phyloP scores from a whole-genome alignment of 2,329 filamentous ascomycete species.

The Xylaria sp. region DNA sequence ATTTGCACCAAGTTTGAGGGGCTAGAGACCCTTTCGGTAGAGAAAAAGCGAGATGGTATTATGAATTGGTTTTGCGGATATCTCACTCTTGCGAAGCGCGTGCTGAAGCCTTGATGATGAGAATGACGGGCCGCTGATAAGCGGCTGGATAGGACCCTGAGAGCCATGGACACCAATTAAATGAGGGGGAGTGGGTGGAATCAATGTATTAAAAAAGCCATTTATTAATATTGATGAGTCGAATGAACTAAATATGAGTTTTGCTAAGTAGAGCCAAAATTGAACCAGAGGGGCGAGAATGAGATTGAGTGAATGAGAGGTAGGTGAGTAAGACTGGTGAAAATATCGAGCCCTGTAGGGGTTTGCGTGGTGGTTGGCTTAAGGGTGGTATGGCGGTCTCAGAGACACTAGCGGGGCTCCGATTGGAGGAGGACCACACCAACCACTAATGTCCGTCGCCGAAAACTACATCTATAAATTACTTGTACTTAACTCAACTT shows the following conservation, averaged over 20 bases:
- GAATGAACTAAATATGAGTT: neutral
- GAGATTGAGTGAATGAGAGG: constrained; percentile 8
- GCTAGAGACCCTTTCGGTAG: constrained; percentile 54
- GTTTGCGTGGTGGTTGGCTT: no score
- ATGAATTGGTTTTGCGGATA: constrained; percentile 1
- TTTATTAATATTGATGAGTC: constrained; percentile 5
- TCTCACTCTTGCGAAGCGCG: constrained; percentile 7
- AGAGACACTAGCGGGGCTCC: no score
- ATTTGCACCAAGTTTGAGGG: constrained; percentile 69
- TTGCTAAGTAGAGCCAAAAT: neutral
- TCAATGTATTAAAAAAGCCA: neutral
- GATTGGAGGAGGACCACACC: constrained; percentile 19
- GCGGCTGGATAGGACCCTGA: constrained; percentile 36
- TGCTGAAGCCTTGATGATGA: constrained; percentile 1
- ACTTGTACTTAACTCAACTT: neutral
- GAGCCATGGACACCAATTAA: constrained; percentile 29
- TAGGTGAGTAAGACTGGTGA: constrained; percentile 33
- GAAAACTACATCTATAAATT: no score
- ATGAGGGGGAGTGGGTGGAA: neutral
- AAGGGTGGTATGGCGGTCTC: no score
- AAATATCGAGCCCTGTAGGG: constrained; percentile 21
- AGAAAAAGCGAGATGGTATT: constrained; percentile 45
- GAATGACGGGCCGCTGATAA: constrained; percentile 26
- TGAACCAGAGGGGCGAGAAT: neutral
- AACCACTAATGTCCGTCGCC: constrained; percentile 14